Evolutionary conservation across 805 yeast species (phyloP).

Genomic region (Sugiyamaella boreocaroliniensis): DNA sequence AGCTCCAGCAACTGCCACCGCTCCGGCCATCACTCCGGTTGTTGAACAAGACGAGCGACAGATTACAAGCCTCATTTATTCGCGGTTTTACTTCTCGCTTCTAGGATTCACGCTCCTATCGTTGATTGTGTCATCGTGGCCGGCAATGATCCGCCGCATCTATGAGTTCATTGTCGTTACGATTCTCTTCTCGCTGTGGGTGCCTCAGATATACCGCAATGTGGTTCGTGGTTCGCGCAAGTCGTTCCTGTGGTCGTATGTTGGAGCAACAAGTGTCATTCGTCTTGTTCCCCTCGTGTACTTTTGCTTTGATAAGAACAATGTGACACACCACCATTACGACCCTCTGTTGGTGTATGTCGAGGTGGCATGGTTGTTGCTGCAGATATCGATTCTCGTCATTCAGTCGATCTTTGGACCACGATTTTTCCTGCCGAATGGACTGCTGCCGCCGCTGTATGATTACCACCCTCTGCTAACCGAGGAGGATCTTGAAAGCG

Average conservation of each 20-base stretch:
- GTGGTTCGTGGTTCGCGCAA: conserved; percentile 60
- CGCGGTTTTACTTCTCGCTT: conserved; percentile 48
- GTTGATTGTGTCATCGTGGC: conserved; percentile 57
- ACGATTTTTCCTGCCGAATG: conserved; percentile 73
- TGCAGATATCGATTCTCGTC: conserved; percentile 53
- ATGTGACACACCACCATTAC: conserved; percentile 65
- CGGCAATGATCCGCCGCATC: conserved; percentile 43
- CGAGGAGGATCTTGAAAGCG: conserved; percentile 54
- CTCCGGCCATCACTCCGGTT: conserved; percentile 14
- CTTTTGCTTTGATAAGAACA: conserved; percentile 43
- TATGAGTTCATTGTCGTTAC: conserved; percentile 54
- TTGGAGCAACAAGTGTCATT: conserved; percentile 58
- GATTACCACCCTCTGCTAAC: conserved; percentile 70
- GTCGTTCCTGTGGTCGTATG: conserved; percentile 67
- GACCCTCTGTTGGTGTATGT: conserved; percentile 46
- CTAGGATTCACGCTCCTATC: conserved; percentile 52
- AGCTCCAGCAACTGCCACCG: conserved; percentile 22
- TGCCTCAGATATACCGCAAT: conserved; percentile 82
- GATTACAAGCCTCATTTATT: conserved; percentile 50
- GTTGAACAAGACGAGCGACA: conserved; percentile 45
- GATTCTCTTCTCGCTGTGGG: conserved; percentile 66
- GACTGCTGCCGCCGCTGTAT: conserved; percentile 71
- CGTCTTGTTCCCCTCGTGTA: conserved; percentile 63
- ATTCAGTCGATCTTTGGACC: conserved; percentile 70
- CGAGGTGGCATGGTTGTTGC: conserved; percentile 47